A percentile compares a stretch with the other conserved stretches of the same genome.
Evolutionary conservation across 2,329 filamentous ascomycete species (phyloP).

Genomic region (Ophiostoma sp.): DNA sequence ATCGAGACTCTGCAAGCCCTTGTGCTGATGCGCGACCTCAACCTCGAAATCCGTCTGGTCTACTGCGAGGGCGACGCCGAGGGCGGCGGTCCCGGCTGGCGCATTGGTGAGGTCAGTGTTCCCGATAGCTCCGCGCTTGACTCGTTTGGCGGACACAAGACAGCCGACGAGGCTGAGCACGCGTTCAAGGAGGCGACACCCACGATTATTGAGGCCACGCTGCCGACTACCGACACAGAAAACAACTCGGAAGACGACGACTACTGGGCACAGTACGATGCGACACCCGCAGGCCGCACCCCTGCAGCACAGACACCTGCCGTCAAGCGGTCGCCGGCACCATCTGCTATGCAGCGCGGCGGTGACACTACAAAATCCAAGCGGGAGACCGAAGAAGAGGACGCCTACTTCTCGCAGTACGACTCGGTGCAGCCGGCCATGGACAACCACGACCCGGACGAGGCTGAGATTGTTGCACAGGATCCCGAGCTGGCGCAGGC

Average conservation of each 20-base stretch:
- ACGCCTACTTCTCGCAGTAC: constrained; percentile 72
- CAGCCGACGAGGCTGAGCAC: constrained; percentile 56
- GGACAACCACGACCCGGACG: constrained; percentile 76
- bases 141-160: constrained; percentile 46
- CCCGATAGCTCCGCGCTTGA: constrained; percentile 55
- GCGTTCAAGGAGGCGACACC: constrained; percentile 36
- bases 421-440: constrained; percentile 73
- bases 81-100: constrained; percentile 60
- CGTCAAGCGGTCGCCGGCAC: constrained; percentile 57
- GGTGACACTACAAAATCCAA: constrained; percentile 23
- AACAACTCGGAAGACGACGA: constrained; percentile 64
- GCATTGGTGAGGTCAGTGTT: constrained; percentile 62
- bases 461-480: constrained; percentile 38
- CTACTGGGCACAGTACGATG: constrained; percentile 76
- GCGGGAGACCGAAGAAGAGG: constrained; percentile 47
- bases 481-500: constrained; percentile 34
- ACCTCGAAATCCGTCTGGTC: constrained; percentile 59
- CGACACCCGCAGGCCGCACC: constrained; percentile 52
- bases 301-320: constrained; percentile 48
- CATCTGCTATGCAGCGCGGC: constrained; percentile 32
- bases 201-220: background rate
- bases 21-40: constrained; percentile 53
- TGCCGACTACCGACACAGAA: constrained; percentile 25
- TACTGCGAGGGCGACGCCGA: constrained; percentile 63
- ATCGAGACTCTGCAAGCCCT: constrained; percentile 68